These are phyloP conservation scores for Microcos paniculata DNA, from an alignment of 345 rosid genomes.

Conservation along the genomic window DNA sequence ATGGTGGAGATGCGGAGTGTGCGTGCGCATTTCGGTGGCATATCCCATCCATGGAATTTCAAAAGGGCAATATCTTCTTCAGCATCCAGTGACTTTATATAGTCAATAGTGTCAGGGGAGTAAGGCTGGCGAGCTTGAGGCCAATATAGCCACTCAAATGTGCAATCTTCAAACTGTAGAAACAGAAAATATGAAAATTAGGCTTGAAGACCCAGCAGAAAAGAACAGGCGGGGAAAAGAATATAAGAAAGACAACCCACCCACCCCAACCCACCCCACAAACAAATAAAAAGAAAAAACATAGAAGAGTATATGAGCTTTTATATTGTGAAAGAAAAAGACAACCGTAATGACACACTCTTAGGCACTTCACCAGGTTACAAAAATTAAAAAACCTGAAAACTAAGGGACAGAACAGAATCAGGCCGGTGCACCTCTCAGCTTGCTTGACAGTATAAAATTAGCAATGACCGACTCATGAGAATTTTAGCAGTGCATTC, in stretches of 20 bases:
- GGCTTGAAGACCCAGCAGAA: not conserved
- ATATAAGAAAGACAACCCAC: not conserved
- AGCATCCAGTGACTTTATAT: slow-evolving; percentile 64
- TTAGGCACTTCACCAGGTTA: not conserved
- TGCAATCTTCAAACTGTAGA: slow-evolving; percentile 87
- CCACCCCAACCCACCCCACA: too few relatives aligned
- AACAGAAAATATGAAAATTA: not conserved
- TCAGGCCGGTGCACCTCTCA: too few relatives aligned
- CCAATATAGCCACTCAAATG: slow-evolving; percentile 94
- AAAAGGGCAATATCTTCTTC: slow-evolving; percentile 66
- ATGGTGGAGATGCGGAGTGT: slow-evolving; percentile 71
- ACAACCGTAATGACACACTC: not conserved
- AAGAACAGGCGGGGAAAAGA: not conserved
- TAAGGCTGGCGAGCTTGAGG: slow-evolving; percentile 74
- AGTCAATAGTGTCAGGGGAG: slow-evolving; percentile 50
- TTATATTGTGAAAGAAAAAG: not conserved
- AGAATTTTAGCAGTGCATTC: not conserved
- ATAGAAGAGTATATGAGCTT: not conserved
- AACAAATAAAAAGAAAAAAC: too few relatives aligned
- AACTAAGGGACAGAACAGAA: not conserved
- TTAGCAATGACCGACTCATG: too few relatives aligned
- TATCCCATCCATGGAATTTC: slow-evolving; percentile 74
- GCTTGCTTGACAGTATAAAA: too few relatives aligned
- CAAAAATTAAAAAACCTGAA: not conserved
- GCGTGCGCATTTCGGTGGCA: slow-evolving; percentile 50